Conservation (phyloP, 371 early-diverging fungal species). For the Syncephalastrum contaminatum region DNA sequence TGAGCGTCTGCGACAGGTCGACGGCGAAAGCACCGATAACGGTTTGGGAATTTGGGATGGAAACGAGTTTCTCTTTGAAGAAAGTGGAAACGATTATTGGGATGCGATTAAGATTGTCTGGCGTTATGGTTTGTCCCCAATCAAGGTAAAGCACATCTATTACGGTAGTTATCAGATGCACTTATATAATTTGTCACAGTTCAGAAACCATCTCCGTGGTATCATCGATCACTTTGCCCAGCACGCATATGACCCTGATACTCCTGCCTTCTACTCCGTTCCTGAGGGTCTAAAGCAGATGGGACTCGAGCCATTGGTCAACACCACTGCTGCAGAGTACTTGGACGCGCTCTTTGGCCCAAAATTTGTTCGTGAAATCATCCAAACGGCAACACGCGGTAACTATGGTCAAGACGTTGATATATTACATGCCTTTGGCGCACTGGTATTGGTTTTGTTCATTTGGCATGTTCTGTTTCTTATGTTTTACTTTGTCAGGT, state of each 20-base stretch:
- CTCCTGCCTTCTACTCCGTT: slow-evolving; percentile 16
- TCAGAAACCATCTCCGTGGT: slow-evolving; percentile 17
- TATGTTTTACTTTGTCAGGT: slow-evolving; percentile 18
- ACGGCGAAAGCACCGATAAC: slow-evolving; percentile 3
- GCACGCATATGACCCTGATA: slow-evolving; percentile 7
- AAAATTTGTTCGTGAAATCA: slow-evolving; percentile 44
- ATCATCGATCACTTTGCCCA: slow-evolving; percentile 19
- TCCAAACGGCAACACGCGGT: slow-evolving; percentile 63
- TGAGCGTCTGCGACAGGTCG: slow-evolving; percentile 16
- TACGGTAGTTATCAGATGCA: neutral
- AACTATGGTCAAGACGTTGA: slow-evolving; percentile 74
- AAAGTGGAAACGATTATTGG: slow-evolving; percentile 46
- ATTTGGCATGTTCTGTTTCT: neutral
- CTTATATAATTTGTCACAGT: slow-evolving; percentile 6
- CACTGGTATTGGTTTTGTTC: slow-evolving; percentile 31
- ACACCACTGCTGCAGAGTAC: slow-evolving; percentile 39
- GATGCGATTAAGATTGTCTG: slow-evolving; percentile 41
- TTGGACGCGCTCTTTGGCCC: slow-evolving; percentile 33
- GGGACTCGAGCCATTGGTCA: slow-evolving; percentile 22
- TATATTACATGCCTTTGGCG: slow-evolving; percentile 60
- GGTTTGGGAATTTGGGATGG: slow-evolving; percentile 57
- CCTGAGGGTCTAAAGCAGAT: slow-evolving; percentile 18
- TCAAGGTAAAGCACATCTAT: slow-evolving; percentile 37
- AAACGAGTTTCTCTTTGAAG: slow-evolving; percentile 46
- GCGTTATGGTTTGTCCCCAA: slow-evolving; percentile 51